Percentiles rank a stretch among this genome's conserved stretches.
phyloP scores from a whole-genome alignment of 108 stramenopile genomes.

The Bacterosira constricta region DNA sequence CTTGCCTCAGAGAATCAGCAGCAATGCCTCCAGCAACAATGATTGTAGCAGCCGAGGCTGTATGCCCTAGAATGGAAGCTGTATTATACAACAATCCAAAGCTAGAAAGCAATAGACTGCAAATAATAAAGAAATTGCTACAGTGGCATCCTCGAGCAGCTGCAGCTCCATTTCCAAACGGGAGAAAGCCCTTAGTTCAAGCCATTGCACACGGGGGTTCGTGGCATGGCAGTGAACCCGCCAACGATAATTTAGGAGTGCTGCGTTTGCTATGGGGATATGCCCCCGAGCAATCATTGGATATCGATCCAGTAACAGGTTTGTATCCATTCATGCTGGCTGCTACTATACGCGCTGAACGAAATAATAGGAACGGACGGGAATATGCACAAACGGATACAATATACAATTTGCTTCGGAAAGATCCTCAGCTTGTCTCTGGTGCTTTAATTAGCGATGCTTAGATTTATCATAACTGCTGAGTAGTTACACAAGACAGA shows the following conservation, averaged over 20 bases:
- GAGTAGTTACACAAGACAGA: too few relatives aligned
- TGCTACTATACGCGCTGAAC: slow-evolving; percentile 21
- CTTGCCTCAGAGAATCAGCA: too few relatives aligned
- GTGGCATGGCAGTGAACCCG: slow-evolving; percentile 12
- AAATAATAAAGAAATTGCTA: slow-evolving; percentile 12
- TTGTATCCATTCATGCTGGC: slow-evolving; percentile 77
- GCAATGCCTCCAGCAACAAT: background rate
- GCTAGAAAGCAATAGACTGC: slow-evolving; percentile 23
- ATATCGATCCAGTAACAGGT: slow-evolving; percentile 49
- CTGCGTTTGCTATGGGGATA: slow-evolving; percentile 18
- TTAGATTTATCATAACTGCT: too few relatives aligned
- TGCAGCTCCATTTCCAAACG: slow-evolving; percentile 14
- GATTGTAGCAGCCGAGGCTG: background rate
- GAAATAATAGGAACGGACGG: background rate
- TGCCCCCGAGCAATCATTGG: slow-evolving; percentile 12
- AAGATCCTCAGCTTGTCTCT: slow-evolving; percentile 32
- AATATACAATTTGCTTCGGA: slow-evolving; percentile 25
- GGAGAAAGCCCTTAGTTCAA: slow-evolving; percentile 28
- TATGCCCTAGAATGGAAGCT: background rate
- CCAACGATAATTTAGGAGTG: slow-evolving; percentile 7
- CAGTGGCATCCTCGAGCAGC: slow-evolving; percentile 28
- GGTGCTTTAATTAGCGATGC: too few relatives aligned
- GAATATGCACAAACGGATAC: slow-evolving; percentile 12
- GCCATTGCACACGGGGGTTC: slow-evolving; percentile 18
- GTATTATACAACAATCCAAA: background rate